phyloP scores from a whole-genome alignment of 164 flowering plant genomes.

The Aristolochia contorta region DNA sequence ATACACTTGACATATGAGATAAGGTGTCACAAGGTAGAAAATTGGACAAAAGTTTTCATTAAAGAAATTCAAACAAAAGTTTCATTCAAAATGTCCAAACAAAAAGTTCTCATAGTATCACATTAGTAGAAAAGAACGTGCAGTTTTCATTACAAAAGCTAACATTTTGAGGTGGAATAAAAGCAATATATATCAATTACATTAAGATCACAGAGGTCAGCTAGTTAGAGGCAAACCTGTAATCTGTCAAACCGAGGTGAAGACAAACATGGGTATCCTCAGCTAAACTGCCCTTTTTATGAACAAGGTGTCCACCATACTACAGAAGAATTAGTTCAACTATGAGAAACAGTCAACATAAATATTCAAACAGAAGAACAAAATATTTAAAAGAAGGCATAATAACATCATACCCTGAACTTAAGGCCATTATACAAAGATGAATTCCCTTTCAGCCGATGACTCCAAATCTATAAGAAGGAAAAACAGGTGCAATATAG shows the following conservation, averaged over 20 bases:
- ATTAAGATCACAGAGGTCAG: no score
- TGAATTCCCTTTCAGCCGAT: conserved; percentile 33
- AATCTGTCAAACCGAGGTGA: conserved; percentile 83
- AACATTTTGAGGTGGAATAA: no score
- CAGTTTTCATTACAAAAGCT: no score
- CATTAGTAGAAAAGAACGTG: no score
- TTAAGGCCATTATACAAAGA: conserved; percentile 72
- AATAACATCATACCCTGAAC: conserved; percentile 55
- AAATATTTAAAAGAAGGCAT: not conserved
- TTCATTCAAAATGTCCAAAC: no score
- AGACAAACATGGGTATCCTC: conserved; percentile 39
- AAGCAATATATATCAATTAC: no score
- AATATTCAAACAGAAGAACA: no score
- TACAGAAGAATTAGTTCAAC: conserved; percentile 14
- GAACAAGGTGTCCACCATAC: conserved; percentile 53
- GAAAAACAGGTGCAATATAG: not conserved
- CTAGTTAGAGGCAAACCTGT: conserved; percentile 43
- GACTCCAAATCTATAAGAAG: conserved; percentile 62
- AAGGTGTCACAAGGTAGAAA: no score
- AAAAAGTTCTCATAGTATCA: no score
- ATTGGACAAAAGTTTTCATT: no score
- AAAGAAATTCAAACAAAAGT: no score
- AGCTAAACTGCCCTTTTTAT: conserved; percentile 19
- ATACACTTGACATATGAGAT: no score
- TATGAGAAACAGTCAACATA: not conserved